phyloP scores from a whole-genome alignment of 805 yeast species.

The Ogataea salicorniae region DNA sequence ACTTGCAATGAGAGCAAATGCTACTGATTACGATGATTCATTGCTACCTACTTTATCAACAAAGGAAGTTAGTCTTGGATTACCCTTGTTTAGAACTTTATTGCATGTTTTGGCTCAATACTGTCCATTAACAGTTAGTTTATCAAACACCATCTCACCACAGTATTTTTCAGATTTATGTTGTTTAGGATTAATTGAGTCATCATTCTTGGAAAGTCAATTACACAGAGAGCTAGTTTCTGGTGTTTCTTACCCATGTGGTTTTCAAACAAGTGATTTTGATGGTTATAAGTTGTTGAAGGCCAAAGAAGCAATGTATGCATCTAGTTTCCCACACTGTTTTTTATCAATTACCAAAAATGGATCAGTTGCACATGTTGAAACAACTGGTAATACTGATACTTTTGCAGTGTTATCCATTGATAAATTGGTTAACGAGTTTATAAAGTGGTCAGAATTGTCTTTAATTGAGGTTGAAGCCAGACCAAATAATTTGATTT shows the following conservation, averaged over 20 bases:
- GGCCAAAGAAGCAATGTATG: constrained; percentile 41
- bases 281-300: constrained; percentile 27
- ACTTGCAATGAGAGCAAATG: constrained; percentile 35
- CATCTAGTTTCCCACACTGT: constrained; percentile 40
- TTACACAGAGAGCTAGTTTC: constrained; percentile 47
- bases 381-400: constrained; percentile 46
- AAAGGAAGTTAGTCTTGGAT: constrained; percentile 33
- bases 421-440: constrained; percentile 5
- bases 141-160: constrained; percentile 45
- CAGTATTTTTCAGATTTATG: constrained; percentile 46
- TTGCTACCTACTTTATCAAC: constrained; percentile 10
- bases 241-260: constrained; percentile 46
- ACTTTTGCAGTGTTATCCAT: constrained; percentile 39
- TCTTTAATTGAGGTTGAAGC: background rate
- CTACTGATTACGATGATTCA: constrained; percentile 26
- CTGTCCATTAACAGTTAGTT: constrained; percentile 41
- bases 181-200: constrained; percentile 39
- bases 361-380: constrained; percentile 45
- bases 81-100: constrained; percentile 37
- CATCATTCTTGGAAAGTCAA: constrained; percentile 43
- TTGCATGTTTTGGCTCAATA: constrained; percentile 36
- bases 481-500: background rate
- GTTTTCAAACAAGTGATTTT: constrained; percentile 28
- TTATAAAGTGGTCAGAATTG: background rate
- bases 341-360: constrained; percentile 43